phyloP scores from a whole-genome alignment of 1,284 basidiomycete species.

The Cryptococcus jaspeensis region DNA sequence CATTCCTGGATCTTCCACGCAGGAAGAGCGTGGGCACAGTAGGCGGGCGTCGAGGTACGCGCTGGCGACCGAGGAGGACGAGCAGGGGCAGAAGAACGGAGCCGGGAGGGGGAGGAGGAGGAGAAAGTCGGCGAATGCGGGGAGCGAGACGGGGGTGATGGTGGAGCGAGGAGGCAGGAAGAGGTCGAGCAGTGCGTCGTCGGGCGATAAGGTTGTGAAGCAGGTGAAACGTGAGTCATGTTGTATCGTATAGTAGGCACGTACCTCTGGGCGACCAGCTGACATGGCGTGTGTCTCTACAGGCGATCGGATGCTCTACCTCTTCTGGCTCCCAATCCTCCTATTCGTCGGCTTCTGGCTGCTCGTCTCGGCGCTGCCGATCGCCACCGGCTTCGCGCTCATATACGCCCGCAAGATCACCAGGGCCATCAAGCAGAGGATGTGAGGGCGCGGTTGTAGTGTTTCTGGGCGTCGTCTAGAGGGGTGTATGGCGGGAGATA shows the following conservation, averaged over 20 bases:
- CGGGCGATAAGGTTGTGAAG: slow-evolving; percentile 24
- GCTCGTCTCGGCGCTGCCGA: slow-evolving; percentile 44
- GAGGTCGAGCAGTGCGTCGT: slow-evolving; percentile 6
- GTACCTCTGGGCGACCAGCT: not conserved
- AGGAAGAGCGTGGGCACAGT: not conserved
- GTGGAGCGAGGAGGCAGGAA: not conserved
- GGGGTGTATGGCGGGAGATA: no score
- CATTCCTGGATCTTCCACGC: not conserved
- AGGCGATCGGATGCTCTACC: slow-evolving; percentile 89
- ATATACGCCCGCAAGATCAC: slow-evolving; percentile 45
- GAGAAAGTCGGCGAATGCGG: slow-evolving; percentile 1
- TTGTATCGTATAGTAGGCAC: no score
- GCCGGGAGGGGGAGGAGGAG: slow-evolving; percentile 7
- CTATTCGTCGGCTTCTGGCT: slow-evolving; percentile 50
- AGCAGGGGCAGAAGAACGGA: slow-evolving; percentile 1
- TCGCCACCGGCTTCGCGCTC: slow-evolving; percentile 44
- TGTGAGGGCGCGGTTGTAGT: slow-evolving; percentile 9
- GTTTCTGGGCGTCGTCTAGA: not conserved
- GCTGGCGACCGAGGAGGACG: slow-evolving; percentile 1
- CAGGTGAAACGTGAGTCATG: slow-evolving; percentile 57
- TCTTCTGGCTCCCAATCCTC: slow-evolving; percentile 92
- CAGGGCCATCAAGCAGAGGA: slow-evolving; percentile 42
- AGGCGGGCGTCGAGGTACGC: not conserved
- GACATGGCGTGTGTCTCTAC: slow-evolving; percentile 13
- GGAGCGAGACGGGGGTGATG: slow-evolving; percentile 3